Evolutionary conservation across 2,329 filamentous ascomycete genomes (phyloP).

Genomic region (Colletotrichum ledebouriae): DNA sequence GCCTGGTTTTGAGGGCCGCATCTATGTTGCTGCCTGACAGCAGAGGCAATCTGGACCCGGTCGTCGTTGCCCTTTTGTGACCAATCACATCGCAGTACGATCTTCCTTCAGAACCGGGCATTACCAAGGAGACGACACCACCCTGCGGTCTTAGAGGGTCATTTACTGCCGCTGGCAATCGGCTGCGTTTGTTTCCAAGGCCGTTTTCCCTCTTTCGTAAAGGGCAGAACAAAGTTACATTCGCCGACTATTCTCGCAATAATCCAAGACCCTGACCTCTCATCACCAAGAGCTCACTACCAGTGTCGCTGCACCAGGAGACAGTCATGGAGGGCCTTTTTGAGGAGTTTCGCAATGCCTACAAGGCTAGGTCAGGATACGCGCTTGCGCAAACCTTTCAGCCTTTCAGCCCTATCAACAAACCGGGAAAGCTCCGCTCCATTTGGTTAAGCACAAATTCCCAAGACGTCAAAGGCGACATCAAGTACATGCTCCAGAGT

Average conservation of each 20-base stretch:
- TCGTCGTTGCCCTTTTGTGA: neutral
- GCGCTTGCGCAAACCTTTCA: slow-evolving; percentile 80
- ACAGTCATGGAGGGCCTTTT: slow-evolving; percentile 79
- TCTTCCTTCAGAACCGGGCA: slow-evolving; percentile 9
- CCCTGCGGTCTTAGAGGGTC: slow-evolving; percentile 2
- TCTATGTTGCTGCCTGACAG: neutral
- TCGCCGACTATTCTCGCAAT: neutral
- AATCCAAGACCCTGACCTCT: slow-evolving; percentile 8
- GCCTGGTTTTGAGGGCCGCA: neutral
- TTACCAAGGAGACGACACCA: slow-evolving; percentile 25
- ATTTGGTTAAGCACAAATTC: slow-evolving; percentile 80
- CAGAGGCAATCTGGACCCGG: slow-evolving; percentile 1
- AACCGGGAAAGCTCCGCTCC: slow-evolving; percentile 75
- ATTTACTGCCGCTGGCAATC: neutral
- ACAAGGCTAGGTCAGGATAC: slow-evolving; percentile 76
- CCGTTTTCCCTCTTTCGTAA: neutral
- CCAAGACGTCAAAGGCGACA: slow-evolving; percentile 74
- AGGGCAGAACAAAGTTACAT: neutral
- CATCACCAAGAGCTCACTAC: slow-evolving; percentile 6
- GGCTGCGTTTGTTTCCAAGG: neutral
- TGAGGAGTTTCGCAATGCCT: slow-evolving; percentile 78
- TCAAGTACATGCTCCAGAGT: slow-evolving; percentile 79
- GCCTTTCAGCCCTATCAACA: slow-evolving; percentile 73
- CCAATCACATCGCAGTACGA: slow-evolving; percentile 32
- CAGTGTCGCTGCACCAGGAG: neutral